Conservation (phyloP, 2,329 filamentous ascomycete species). For the Calonectria pauciramosa region DNA sequence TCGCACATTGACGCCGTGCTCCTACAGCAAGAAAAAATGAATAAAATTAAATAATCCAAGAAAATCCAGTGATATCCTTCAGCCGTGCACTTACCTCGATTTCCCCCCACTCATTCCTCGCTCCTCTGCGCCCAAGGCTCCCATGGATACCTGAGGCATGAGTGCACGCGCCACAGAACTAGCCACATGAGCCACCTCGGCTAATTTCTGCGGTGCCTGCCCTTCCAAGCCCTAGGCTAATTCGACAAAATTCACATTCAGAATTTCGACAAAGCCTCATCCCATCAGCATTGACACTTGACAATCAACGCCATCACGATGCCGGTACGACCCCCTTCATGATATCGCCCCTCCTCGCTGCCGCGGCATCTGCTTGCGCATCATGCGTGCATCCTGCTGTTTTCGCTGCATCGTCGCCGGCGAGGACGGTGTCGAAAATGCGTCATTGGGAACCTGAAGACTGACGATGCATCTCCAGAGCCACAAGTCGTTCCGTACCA, state of each 20-base stretch:
- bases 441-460: constrained; percentile 25
- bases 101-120: neutral
- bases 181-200: constrained; percentile 31
- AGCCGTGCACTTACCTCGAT: neutral
- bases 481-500: constrained; percentile 99
- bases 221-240: constrained; percentile 47
- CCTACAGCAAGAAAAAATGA: neutral
- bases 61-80: neutral
- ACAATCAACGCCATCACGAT: constrained; percentile 57
- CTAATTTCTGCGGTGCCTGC: constrained; percentile 32
- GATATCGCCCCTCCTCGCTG: constrained; percentile 14
- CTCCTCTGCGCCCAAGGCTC: neutral
- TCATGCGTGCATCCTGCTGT: neutral
- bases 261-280: neutral
- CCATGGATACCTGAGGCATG: constrained; percentile 33
- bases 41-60: neutral
- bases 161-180: constrained; percentile 31
- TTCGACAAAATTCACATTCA: neutral
- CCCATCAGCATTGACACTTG: constrained; percentile 51
- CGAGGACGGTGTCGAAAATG: constrained; percentile 15
- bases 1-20: neutral
- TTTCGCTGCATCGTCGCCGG: constrained; percentile 1
- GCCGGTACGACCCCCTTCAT: constrained; percentile 52
- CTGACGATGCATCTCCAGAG: constrained; percentile 70
- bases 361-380: constrained; percentile 29